Percentiles rank a stretch among this genome's conserved stretches.
Conservation (phyloP, 192 early-diverging fungal genomes). For the Rhizophlyctis rosea region DNA sequence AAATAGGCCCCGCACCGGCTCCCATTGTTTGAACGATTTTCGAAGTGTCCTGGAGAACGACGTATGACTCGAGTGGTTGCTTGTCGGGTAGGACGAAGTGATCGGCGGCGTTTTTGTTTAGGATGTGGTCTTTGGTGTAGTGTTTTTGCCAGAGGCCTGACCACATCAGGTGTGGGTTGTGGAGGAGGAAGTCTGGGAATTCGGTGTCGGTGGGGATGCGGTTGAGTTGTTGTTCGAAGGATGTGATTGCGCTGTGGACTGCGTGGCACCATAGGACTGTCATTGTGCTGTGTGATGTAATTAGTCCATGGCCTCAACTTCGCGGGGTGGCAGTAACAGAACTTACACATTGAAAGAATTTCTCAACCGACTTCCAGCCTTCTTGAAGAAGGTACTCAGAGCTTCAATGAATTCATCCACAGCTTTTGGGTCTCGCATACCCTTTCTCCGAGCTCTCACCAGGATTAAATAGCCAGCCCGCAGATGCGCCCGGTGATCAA, state of each 20-base stretch:
- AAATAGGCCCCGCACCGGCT: neutral
- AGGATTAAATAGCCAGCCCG: slow-evolving; percentile 11
- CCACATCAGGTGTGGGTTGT: slow-evolving; percentile 2
- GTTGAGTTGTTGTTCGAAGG: neutral
- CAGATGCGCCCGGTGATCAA: slow-evolving; percentile 17
- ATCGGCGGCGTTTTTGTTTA: neutral
- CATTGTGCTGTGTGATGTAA: neutral
- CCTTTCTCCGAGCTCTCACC: neutral
- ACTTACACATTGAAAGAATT: neutral
- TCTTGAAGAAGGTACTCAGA: neutral
- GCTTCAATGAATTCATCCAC: neutral
- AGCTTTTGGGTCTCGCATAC: neutral
- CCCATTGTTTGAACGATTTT: neutral
- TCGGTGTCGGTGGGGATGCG: neutral
- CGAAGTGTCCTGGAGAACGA: neutral
- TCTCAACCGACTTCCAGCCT: neutral
- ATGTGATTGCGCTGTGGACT: neutral
- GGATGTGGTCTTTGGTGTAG: neutral
- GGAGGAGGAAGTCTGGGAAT: neutral
- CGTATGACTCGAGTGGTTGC: neutral
- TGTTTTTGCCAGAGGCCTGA: neutral
- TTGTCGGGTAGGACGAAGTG: neutral
- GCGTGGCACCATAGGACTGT: neutral
- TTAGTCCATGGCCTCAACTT: too few relatives aligned
- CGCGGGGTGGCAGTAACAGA: neutral